Evolutionary conservation across 2,329 filamentous ascomycete genomes (phyloP).

Genomic region (Annulohypoxylon truncatum): DNA sequence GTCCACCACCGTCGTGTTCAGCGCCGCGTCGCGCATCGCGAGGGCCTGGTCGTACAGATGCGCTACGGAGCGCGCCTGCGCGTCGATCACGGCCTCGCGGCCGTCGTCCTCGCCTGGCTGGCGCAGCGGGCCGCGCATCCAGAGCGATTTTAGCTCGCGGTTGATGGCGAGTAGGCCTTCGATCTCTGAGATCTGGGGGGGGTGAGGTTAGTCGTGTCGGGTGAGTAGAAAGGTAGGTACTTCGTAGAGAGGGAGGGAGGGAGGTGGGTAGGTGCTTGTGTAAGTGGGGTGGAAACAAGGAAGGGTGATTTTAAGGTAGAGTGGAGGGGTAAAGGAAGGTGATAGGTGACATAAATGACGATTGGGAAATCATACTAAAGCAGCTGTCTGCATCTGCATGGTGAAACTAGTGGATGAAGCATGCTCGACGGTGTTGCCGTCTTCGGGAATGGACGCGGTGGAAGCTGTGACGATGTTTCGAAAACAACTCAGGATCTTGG

Average conservation of each 20-base stretch:
- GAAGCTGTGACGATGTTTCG: constrained; percentile 56
- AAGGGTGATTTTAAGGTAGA: not conserved
- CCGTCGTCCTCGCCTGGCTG: constrained; percentile 56
- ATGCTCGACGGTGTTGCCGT: constrained; percentile 52
- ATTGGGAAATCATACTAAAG: constrained; percentile 48
- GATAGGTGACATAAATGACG: not conserved
- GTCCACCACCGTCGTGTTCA: constrained; percentile 1
- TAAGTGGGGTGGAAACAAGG: not conserved
- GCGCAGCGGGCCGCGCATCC: constrained; percentile 61
- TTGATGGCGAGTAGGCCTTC: constrained; percentile 60
- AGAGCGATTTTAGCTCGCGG: constrained; percentile 62
- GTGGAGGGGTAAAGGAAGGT: not conserved
- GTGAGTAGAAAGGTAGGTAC: not conserved
- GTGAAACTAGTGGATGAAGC: constrained; percentile 55
- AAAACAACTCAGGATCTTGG: constrained; percentile 59
- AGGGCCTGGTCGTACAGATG: constrained; percentile 48
- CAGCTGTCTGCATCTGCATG: constrained; percentile 55
- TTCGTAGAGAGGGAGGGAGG: not conserved
- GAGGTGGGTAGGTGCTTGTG: not conserved
- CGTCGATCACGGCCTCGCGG: constrained; percentile 52
- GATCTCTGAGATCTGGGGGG: constrained; percentile 53
- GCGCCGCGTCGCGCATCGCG: constrained; percentile 41
- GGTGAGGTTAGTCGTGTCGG: not conserved
- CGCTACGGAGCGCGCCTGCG: constrained; percentile 53
- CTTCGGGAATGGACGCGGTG: constrained; percentile 51